Conservation (phyloP, 208 protist genomes). For the Trypanosoma scelopori region DNA sequence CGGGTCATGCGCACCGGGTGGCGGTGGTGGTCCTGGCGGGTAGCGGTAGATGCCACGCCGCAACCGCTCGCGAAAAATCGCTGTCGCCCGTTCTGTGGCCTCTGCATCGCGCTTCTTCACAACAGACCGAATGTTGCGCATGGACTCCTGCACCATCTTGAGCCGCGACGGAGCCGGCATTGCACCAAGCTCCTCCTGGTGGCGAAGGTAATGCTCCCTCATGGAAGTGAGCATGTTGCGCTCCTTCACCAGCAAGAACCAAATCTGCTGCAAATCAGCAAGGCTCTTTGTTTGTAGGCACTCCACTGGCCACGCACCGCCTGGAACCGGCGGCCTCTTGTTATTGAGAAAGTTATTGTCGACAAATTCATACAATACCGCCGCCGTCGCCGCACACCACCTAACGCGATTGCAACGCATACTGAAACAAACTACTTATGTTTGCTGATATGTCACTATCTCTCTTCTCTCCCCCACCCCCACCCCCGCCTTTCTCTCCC, state of each 20-base stretch:
- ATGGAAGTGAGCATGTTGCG: constrained; percentile 88
- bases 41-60: constrained; percentile 76
- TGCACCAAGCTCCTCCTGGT: constrained; percentile 89
- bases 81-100: constrained; percentile 59
- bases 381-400: constrained; percentile 42
- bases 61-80: constrained; percentile 75
- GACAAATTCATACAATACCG: constrained; percentile 89
- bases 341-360: constrained; percentile 89
- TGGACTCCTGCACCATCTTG: constrained; percentile 82
- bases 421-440: neutral
- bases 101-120: constrained; percentile 82
- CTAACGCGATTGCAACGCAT: constrained; percentile 18
- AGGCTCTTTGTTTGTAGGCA: constrained; percentile 87
- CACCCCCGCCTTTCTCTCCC: no score
- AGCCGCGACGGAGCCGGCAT: constrained; percentile 87
- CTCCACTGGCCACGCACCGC: constrained; percentile 84
- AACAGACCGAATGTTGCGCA: constrained; percentile 78
- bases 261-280: constrained; percentile 92
- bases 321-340: constrained; percentile 82
- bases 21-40: constrained; percentile 81
- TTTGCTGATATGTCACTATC: neutral
- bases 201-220: constrained; percentile 85
- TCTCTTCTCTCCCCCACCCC: no score
- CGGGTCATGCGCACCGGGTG: constrained; percentile 55
- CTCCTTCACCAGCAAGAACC: constrained; percentile 90